Percentiles rank a stretch among this genome's conserved stretches.
Evolutionary conservation across 176 grass and related monocot species (phyloP).

Genomic region (Melocanna baccifera): DNA sequence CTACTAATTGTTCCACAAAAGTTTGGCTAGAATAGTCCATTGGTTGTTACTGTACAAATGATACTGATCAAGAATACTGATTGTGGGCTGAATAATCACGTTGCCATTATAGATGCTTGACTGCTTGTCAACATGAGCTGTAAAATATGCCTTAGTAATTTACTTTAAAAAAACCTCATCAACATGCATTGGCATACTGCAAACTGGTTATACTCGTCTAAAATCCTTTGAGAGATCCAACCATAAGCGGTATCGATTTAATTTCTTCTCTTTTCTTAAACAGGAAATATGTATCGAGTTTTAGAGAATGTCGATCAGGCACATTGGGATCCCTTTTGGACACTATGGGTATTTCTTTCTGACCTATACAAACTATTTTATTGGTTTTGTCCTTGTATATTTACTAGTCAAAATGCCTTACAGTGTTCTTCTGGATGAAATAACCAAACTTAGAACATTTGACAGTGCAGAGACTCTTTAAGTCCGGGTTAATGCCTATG

Average conservation of each 20-base stretch:
- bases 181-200: slow-evolving; percentile 22
- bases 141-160: slow-evolving; percentile 12
- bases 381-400: neutral
- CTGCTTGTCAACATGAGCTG: neutral
- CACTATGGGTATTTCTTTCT: slow-evolving; percentile 55
- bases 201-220: slow-evolving; percentile 2
- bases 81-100: neutral
- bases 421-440: neutral
- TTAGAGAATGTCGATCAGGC: slow-evolving; percentile 63
- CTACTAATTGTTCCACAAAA: neutral
- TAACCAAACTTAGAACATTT: neutral
- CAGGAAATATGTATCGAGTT: slow-evolving; percentile 92
- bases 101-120: neutral
- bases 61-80: slow-evolving; percentile 6
- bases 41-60: neutral
- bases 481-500: neutral
- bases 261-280: neutral
- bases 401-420: neutral
- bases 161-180: slow-evolving; percentile 21
- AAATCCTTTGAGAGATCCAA: neutral
- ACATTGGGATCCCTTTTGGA: slow-evolving; percentile 74
- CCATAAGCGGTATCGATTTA: neutral
- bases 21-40: neutral
- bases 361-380: neutral
- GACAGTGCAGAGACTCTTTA: neutral